These are phyloP conservation scores for Bathelium albidoporum DNA, from an alignment of 495 filamentous ascomycete genomes.

Conservation along the genomic window DNA sequence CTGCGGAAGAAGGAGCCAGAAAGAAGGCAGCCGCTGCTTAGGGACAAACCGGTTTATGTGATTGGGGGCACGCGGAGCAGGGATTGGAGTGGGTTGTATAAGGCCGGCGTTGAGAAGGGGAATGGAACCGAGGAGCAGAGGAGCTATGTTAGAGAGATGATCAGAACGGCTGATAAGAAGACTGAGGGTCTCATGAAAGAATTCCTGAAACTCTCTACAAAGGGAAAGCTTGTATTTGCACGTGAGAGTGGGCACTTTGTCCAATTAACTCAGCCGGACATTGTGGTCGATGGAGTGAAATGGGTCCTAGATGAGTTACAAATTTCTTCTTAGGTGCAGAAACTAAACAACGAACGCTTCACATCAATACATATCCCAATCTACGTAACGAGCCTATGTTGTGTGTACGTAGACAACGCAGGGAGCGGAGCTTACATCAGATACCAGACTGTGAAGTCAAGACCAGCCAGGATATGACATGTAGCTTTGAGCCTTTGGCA, in stretches of 20 bases:
- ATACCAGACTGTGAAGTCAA: too few relatives aligned
- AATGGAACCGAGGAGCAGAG: constrained; percentile 31
- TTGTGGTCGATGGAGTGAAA: constrained; percentile 22
- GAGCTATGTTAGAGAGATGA: constrained; percentile 25
- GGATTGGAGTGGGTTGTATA: constrained; percentile 28
- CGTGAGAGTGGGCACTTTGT: constrained; percentile 31
- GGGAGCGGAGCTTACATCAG: too few relatives aligned
- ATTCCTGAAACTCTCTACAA: constrained; percentile 28
- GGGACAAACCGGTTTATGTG: constrained; percentile 20
- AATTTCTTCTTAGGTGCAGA: constrained; percentile 14
- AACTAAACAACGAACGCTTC: constrained; percentile 4
- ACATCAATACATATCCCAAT: too few relatives aligned
- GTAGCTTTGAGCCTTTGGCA: too few relatives aligned
- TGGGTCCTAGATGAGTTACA: constrained; percentile 23
- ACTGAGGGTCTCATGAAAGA: constrained; percentile 26
- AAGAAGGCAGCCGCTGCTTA: constrained; percentile 15
- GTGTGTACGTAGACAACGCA: too few relatives aligned
- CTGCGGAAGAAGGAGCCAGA: constrained; percentile 14
- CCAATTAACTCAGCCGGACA: constrained; percentile 24
- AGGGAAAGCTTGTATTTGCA: constrained; percentile 26
- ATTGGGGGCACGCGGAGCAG: constrained; percentile 24
- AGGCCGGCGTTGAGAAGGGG: constrained; percentile 26
- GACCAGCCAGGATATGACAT: too few relatives aligned
- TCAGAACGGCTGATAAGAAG: constrained; percentile 27
- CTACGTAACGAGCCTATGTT: too few relatives aligned